Percentiles rank a stretch among this genome's conserved stretches.
These are phyloP conservation scores for Cladophialophora bantiana DNA, from an alignment of 2,329 filamentous ascomycete species.

Conservation along the genomic window DNA sequence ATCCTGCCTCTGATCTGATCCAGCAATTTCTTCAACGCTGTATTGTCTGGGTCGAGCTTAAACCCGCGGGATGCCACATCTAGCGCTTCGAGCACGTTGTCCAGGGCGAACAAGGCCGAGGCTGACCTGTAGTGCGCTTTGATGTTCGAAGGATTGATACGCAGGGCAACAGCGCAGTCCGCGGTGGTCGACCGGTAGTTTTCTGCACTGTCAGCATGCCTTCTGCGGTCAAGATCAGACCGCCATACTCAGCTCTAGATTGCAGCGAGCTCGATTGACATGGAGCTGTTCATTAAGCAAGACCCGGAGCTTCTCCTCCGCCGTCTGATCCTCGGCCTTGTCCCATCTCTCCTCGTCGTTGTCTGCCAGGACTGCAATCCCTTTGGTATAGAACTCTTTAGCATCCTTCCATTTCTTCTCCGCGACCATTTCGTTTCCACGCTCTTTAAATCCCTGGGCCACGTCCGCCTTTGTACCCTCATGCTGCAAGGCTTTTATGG, in stretches of 20 bases:
- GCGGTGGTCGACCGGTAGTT: conserved; percentile 88
- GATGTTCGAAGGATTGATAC: conserved; percentile 78
- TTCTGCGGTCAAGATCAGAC: conserved; percentile 1
- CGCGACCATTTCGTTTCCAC: conserved; percentile 87
- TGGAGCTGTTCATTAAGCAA: conserved; percentile 76
- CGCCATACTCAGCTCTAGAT: conserved; percentile 75
- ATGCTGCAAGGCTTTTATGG: conserved; percentile 87
- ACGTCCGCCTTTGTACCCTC: conserved; percentile 89
- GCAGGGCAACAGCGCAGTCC: conserved; percentile 81
- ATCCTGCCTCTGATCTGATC: conserved; percentile 69
- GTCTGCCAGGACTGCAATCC: conserved; percentile 72
- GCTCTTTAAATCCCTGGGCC: conserved; percentile 82
- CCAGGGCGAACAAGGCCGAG: conserved; percentile 77
- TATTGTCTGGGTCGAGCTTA: conserved; percentile 73
- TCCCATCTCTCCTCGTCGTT: conserved; percentile 56
- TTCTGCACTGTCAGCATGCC: conserved; percentile 53
- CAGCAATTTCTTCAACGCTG: conserved; percentile 67
- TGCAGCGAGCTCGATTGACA: conserved; percentile 87
- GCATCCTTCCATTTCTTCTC: conserved; percentile 79
- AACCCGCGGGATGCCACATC: conserved; percentile 80
- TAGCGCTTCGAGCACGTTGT: conserved; percentile 78
- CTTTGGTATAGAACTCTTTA: conserved; percentile 89
- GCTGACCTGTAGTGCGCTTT: conserved; percentile 92
- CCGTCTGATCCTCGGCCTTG: conserved; percentile 59
- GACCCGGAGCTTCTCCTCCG: conserved; percentile 68